Evolutionary conservation across 2,329 filamentous ascomycete species (phyloP), one percentile per base, ranked within the genome.

Genomic region (Daldinia eschscholtzii): DNA sequence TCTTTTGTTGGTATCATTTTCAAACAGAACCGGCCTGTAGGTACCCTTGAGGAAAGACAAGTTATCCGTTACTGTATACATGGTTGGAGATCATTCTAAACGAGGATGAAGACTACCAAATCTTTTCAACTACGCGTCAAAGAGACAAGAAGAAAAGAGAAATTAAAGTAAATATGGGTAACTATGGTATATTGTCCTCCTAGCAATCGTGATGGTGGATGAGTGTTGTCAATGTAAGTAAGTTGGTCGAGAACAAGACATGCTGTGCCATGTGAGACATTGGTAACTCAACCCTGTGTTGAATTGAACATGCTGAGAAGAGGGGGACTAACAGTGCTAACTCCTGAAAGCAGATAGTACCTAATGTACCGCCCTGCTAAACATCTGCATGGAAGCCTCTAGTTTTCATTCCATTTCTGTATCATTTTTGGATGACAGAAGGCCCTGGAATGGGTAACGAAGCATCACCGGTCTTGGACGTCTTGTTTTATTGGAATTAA

Each of bases 11-110:
- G 42, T 15, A 6, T 57, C 46, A 26, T 37, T 13, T 57, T 33
- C 58, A 62, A 57, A 58, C 37, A 23, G 41, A 60, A 28, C 7
- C 23, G 20, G 30, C 6, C 52, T 70, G 48, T 20, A 61, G 30
- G 20, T 13, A 48, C 39, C 44, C 46, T 61, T 37, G n/a, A 53
- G 37, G 56, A 61, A 42, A 39, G 33, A 53, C 20, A 63, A 28
- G 35, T 26, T 50, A 39, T 28, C 28, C 42, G 33, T 13, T 46
- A 23, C 39, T 4, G 37, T 33, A 18, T 2, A 4, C 7, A 9
- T 9, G 6, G 33, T 35, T 35, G 30, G 30, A 6, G 23, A 33
- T 30, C 37, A 39, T 28, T 6, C 52, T 13, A 39, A 15, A 15
- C 41, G 60, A 56, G 18, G 2, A 6, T 37, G 37, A 20, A 57